These are phyloP conservation scores for Escallonia rubra DNA, from an alignment of 129 eudicot genomes.

Conservation along the genomic window DNA sequence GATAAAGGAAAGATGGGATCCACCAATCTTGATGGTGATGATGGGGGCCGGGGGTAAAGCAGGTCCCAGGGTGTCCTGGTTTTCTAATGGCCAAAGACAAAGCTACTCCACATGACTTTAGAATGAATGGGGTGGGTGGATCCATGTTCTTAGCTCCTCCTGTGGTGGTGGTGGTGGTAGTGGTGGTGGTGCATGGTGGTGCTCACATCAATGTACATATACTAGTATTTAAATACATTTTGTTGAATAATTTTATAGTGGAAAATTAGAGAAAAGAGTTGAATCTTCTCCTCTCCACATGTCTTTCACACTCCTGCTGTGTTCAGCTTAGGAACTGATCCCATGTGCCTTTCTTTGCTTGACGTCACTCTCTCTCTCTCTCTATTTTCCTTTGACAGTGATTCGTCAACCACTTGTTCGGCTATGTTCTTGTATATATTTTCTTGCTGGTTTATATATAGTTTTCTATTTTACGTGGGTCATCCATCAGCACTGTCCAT, in stretches of 20 bases:
- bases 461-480: no score
- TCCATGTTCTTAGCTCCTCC: constrained; percentile 47
- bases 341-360: constrained; percentile 69
- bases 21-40: constrained; percentile 31
- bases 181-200: neutral
- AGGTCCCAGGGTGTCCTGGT: constrained; percentile 6
- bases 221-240: neutral
- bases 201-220: neutral
- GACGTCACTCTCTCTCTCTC: constrained; percentile 27
- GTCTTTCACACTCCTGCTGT: constrained; percentile 38
- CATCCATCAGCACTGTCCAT: no score
- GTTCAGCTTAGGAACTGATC: constrained; percentile 34
- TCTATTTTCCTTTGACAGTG: constrained; percentile 42
- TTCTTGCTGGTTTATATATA: neutral
- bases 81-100: neutral
- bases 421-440: constrained; percentile 5
- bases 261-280: constrained; percentile 12
- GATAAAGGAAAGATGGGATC: constrained; percentile 17
- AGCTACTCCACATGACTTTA: constrained; percentile 63
- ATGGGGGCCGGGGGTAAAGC: neutral
- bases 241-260: no score
- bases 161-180: neutral
- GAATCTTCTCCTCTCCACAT: constrained; percentile 40
- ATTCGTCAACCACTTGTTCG: constrained; percentile 61
- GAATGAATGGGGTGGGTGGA: constrained; percentile 76